Percentiles rank a stretch among this genome's conserved stretches.
phyloP scores from a whole-genome alignment of 768 basidiomycete genomes.

The Pisolithus tinctorius region DNA sequence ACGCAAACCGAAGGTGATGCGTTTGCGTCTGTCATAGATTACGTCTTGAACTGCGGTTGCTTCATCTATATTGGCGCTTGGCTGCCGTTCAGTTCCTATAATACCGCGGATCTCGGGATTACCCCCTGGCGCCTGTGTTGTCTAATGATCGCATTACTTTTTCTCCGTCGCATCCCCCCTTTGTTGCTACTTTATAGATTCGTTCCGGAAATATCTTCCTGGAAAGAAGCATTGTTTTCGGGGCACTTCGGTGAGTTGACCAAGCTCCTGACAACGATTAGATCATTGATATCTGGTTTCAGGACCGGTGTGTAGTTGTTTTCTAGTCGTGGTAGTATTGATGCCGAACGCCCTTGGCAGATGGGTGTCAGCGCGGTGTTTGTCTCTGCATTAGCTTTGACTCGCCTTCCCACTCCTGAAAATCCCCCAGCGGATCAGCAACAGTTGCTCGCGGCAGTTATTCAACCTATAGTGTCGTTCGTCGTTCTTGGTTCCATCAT shows the following conservation, averaged over 20 bases:
- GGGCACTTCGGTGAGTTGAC: slow-evolving; percentile 76
- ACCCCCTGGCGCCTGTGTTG: slow-evolving; percentile 65
- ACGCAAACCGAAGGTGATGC: slow-evolving; percentile 74
- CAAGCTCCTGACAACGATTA: background rate
- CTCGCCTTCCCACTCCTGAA: slow-evolving; percentile 49
- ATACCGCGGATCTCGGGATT: slow-evolving; percentile 50
- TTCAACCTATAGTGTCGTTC: slow-evolving; percentile 85
- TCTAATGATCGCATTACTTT: slow-evolving; percentile 59
- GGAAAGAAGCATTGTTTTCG: slow-evolving; percentile 83
- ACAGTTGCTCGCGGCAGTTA: slow-evolving; percentile 62
- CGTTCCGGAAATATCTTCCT: slow-evolving; percentile 81
- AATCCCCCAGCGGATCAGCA: slow-evolving; percentile 59
- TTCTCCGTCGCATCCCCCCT: slow-evolving; percentile 74
- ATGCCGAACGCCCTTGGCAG: slow-evolving; percentile 23
- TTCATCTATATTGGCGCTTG: slow-evolving; percentile 89
- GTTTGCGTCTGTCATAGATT: slow-evolving; percentile 88
- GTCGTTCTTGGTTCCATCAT: slow-evolving; percentile 32
- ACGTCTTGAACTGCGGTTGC: slow-evolving; percentile 74
- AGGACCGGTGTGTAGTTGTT: slow-evolving; percentile 47
- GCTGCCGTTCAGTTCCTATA: slow-evolving; percentile 61
- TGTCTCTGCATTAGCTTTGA: slow-evolving; percentile 67
- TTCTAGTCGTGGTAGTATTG: background rate
- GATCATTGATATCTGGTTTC: slow-evolving; percentile 2
- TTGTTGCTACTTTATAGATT: slow-evolving; percentile 72
- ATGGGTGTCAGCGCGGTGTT: slow-evolving; percentile 95